phyloP scores from a whole-genome alignment of 2,329 filamentous ascomycete genomes.

The Emmonsia crescens region DNA sequence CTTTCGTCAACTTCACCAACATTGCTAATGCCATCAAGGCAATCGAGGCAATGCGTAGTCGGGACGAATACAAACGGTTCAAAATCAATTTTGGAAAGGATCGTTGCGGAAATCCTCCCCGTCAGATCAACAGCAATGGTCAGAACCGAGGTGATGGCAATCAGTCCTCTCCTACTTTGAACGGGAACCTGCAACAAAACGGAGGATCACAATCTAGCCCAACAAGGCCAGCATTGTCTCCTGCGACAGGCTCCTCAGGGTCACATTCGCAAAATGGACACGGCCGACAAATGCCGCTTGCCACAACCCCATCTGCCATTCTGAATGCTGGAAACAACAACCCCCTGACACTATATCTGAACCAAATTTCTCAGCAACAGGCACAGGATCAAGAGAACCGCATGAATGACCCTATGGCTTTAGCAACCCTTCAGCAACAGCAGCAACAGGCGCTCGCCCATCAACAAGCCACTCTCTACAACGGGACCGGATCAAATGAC shows the following conservation, averaged over 20 bases:
- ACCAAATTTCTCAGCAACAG: conserved; percentile 52
- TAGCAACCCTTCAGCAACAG: conserved; percentile 45
- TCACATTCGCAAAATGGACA: conserved; percentile 42
- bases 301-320: conserved; percentile 54
- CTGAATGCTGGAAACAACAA: conserved; percentile 74
- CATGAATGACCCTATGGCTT: conserved; percentile 32
- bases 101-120: conserved; percentile 88
- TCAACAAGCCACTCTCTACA: conserved; percentile 74
- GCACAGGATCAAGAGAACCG: conserved; percentile 56
- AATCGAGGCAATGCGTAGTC: conserved; percentile 87
- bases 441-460: conserved; percentile 54
- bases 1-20: conserved; percentile 99
- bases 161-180: conserved; percentile 46
- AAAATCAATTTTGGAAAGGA: conserved; percentile 99
- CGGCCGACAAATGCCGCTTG: conserved; percentile 49
- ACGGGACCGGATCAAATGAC: conserved; percentile 57
- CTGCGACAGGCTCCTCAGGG: conserved; percentile 44
- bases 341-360: conserved; percentile 86
- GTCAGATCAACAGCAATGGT: conserved; percentile 62
- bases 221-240: conserved; percentile 43
- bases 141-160: conserved; percentile 44
- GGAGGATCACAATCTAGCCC: conserved; percentile 50
- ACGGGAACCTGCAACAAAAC: conserved; percentile 44
- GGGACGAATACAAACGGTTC: conserved; percentile 95
- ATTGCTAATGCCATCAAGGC: conserved; percentile 99